Conservation (phyloP, 2,329 filamentous ascomycete species). For the Scedosporium dehoogii region DNA sequence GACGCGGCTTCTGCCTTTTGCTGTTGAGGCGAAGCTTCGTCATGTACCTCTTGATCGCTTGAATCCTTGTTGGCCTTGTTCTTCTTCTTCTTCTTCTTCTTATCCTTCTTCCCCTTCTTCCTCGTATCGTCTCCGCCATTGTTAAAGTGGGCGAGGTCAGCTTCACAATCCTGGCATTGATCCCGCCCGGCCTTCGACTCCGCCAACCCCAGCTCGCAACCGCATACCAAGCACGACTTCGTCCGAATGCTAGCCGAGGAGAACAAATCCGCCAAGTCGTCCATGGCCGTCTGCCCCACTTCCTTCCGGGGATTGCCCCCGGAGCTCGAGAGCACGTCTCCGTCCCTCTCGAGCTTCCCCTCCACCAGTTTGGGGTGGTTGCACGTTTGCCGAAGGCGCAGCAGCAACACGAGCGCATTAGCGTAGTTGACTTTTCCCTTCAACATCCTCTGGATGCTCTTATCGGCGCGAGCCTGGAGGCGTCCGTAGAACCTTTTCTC, state of each 20-base stretch:
- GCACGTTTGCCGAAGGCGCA: slow-evolving; percentile 84
- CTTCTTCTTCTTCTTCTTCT: slow-evolving; percentile 13
- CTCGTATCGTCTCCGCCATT: slow-evolving; percentile 28
- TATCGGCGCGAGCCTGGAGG: slow-evolving; percentile 74
- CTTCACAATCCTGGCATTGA: slow-evolving; percentile 63
- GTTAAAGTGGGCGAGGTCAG: slow-evolving; percentile 59
- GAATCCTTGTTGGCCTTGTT: slow-evolving; percentile 14
- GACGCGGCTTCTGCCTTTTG: slow-evolving; percentile 1
- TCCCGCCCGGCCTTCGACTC: slow-evolving; percentile 29
- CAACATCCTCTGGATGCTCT: slow-evolving; percentile 84
- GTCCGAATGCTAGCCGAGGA: slow-evolving; percentile 69
- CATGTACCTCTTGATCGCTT: neutral
- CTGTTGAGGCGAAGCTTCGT: neutral
- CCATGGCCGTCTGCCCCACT: slow-evolving; percentile 39
- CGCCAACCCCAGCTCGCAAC: slow-evolving; percentile 51
- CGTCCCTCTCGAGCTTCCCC: slow-evolving; percentile 76
- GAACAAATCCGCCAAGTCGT: slow-evolving; percentile 74
- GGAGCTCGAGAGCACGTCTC: slow-evolving; percentile 62
- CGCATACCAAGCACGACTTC: slow-evolving; percentile 78
- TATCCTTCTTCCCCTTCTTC: slow-evolving; percentile 20
- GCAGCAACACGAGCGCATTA: slow-evolving; percentile 82
- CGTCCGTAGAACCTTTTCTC: slow-evolving; percentile 82
- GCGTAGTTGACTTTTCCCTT: slow-evolving; percentile 77
- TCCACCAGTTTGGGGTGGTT: slow-evolving; percentile 88
- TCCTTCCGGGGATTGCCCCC: slow-evolving; percentile 31